These are phyloP conservation scores for Punica granatum DNA, from an alignment of 345 rosid species.

Conservation along the genomic window DNA sequence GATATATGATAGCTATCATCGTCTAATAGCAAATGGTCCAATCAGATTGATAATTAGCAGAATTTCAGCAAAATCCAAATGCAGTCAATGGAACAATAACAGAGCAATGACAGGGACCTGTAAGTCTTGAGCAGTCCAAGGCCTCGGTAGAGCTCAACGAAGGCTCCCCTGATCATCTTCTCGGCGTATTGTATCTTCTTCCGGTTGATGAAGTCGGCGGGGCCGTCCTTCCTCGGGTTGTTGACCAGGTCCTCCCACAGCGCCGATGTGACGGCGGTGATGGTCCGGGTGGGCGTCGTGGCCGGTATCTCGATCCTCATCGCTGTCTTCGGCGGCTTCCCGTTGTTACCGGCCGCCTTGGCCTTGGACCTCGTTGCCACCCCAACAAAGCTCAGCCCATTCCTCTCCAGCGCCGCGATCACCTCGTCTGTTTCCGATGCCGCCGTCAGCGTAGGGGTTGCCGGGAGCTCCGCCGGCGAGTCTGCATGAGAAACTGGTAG, in stretches of 20 bases:
- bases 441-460: background rate
- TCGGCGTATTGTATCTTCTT: conserved; percentile 83
- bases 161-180: conserved; percentile 83
- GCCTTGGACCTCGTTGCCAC: conserved; percentile 51
- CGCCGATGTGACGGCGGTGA: conserved; percentile 55
- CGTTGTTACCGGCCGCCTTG: conserved; percentile 23
- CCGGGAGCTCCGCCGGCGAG: conserved; percentile 16
- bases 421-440: conserved; percentile 48
- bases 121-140: conserved; percentile 80
- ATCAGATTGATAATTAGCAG: background rate
- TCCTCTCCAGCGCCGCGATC: conserved; percentile 60
- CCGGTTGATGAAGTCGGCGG: conserved; percentile 43
- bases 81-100: background rate
- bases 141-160: conserved; percentile 85
- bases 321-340: conserved; percentile 67
- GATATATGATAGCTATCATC: too few species aligned
- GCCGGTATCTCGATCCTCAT: conserved; percentile 76
- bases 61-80: background rate
- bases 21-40: background rate
- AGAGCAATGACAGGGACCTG: conserved; percentile 34
- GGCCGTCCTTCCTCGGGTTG: conserved; percentile 53
- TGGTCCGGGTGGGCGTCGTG: conserved; percentile 46
- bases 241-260: conserved; percentile 90
- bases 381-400: conserved; percentile 67
- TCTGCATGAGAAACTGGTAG: conserved; percentile 22